Evolutionary conservation across 2,329 filamentous ascomycete genomes (phyloP).

Genomic region (Pseudocercospora crystallina): DNA sequence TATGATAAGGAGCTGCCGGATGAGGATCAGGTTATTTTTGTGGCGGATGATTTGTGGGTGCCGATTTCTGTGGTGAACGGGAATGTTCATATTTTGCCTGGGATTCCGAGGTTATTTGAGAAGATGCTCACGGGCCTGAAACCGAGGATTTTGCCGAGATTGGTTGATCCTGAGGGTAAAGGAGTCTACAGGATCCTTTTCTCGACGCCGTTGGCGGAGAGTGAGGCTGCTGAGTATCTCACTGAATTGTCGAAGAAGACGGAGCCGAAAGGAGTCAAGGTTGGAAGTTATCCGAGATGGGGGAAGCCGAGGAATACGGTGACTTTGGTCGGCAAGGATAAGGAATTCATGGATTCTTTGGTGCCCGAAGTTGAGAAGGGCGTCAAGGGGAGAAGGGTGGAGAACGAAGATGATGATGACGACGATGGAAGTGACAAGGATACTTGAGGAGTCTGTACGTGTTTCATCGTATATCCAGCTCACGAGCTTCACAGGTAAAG

Average conservation of each 20-base stretch:
- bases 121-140: slow-evolving; percentile 74
- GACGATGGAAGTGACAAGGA: slow-evolving; percentile 43
- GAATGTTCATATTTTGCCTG: slow-evolving; percentile 90
- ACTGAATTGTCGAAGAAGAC: slow-evolving; percentile 75
- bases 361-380: slow-evolving; percentile 74
- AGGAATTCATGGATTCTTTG: slow-evolving; percentile 73
- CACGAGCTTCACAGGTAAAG: too few relatives aligned
- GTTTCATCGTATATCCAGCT: not conserved
- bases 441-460: slow-evolving; percentile 18
- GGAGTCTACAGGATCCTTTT: slow-evolving; percentile 77
- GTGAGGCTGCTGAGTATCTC: slow-evolving; percentile 77
- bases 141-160: slow-evolving; percentile 65
- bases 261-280: slow-evolving; percentile 77
- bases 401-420: slow-evolving; percentile 64
- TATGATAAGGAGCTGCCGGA: slow-evolving; percentile 63
- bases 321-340: slow-evolving; percentile 77
- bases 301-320: slow-evolving; percentile 85
- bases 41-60: slow-evolving; percentile 82
- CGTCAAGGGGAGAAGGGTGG: slow-evolving; percentile 70
- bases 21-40: slow-evolving; percentile 74
- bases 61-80: slow-evolving; percentile 85
- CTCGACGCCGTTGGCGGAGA: slow-evolving; percentile 85
- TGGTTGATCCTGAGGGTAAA: slow-evolving; percentile 78
- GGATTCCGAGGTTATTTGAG: slow-evolving; percentile 83
- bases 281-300: slow-evolving; percentile 94